phyloP scores from a whole-genome alignment of 768 basidiomycete species.

The Lenzites betulinus region DNA sequence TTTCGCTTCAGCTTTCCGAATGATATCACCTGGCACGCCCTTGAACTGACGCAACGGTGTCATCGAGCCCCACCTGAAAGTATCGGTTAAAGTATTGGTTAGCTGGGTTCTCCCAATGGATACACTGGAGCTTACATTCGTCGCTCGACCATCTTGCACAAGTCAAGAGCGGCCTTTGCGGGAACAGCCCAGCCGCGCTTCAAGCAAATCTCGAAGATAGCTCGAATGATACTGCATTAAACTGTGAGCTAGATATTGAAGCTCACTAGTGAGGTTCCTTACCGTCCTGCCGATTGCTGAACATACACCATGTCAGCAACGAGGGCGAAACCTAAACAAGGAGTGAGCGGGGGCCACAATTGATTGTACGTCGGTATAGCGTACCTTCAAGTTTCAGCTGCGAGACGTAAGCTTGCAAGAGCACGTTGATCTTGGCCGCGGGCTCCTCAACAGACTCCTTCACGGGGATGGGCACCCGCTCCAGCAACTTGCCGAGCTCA shows the following conservation, averaged over 20 bases:
- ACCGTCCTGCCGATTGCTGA: slow-evolving; percentile 95
- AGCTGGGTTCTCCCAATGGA: neutral
- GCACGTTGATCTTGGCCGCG: slow-evolving; percentile 95
- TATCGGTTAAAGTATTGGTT: too few species aligned
- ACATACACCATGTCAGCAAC: slow-evolving; percentile 96
- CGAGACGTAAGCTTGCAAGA: slow-evolving; percentile 93
- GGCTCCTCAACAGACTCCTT: slow-evolving; percentile 97
- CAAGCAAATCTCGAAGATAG: slow-evolving; percentile 96
- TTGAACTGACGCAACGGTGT: slow-evolving; percentile 96
- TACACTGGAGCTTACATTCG: slow-evolving; percentile 56
- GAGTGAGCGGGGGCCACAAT: too few species aligned
- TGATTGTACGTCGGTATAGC: slow-evolving; percentile 9
- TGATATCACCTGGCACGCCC: slow-evolving; percentile 80
- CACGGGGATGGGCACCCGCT: slow-evolving; percentile 95
- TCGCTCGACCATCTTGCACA: slow-evolving; percentile 96
- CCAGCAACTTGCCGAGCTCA: slow-evolving; percentile 85
- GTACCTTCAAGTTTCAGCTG: slow-evolving; percentile 87
- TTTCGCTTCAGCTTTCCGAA: slow-evolving; percentile 92
- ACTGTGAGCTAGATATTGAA: neutral
- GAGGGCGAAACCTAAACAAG: slow-evolving; percentile 66
- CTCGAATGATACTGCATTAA: slow-evolving; percentile 74
- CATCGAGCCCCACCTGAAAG: slow-evolving; percentile 92
- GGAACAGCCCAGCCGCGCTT: slow-evolving; percentile 98
- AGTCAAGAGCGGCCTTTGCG: slow-evolving; percentile 84
- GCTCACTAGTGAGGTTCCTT: slow-evolving; percentile 21